Percentiles rank a stretch among this genome's conserved stretches.
phyloP scores from a whole-genome alignment of 2,329 filamentous ascomycete species.

The Colletotrichum shisoi region DNA sequence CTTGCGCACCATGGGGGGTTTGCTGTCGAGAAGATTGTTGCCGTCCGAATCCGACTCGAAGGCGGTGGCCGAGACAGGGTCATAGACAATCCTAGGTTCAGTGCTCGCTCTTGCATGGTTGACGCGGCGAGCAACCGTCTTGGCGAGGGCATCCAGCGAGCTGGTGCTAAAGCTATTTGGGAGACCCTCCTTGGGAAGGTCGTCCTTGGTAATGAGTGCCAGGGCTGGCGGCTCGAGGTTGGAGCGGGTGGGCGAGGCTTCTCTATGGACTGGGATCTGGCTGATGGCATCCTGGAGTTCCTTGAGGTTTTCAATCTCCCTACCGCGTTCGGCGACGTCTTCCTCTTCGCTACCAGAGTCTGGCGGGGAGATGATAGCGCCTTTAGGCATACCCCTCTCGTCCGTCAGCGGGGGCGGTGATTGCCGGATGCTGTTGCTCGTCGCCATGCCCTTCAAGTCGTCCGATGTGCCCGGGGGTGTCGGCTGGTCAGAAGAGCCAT shows the following conservation, averaged over 20 bases:
- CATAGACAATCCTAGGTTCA: conserved; percentile 60
- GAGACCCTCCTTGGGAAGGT: conserved; percentile 47
- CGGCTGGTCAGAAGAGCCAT: conserved; percentile 50
- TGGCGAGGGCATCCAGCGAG: conserved; percentile 54
- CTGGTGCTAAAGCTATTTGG: conserved; percentile 60
- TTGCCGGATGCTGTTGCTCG: conserved; percentile 73
- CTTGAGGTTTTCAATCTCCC: conserved; percentile 61
- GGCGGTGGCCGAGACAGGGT: conserved; percentile 57
- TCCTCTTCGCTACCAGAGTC: conserved; percentile 91
- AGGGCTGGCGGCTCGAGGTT: conserved; percentile 42
- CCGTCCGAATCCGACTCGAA: conserved; percentile 72
- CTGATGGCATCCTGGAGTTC: conserved; percentile 85
- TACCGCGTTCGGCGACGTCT: conserved; percentile 55
- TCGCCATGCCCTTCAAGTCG: conserved; percentile 57
- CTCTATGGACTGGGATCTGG: conserved; percentile 73
- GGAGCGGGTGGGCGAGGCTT: conserved; percentile 60
- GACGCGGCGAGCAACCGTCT: conserved; percentile 51
- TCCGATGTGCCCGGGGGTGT: conserved; percentile 61
- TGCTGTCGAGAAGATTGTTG: conserved; percentile 60
- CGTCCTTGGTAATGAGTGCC: conserved; percentile 43
- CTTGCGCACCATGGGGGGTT: conserved; percentile 94
- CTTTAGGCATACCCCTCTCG: conserved; percentile 75
- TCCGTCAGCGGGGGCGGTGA: conserved; percentile 84
- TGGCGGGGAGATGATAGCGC: conserved; percentile 88
- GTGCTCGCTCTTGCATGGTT: conserved; percentile 65